A percentile compares a stretch with the other conserved stretches of the same genome.
phyloP scores from a whole-genome alignment of 139 green algal species.

The Chlorella sp. region DNA sequence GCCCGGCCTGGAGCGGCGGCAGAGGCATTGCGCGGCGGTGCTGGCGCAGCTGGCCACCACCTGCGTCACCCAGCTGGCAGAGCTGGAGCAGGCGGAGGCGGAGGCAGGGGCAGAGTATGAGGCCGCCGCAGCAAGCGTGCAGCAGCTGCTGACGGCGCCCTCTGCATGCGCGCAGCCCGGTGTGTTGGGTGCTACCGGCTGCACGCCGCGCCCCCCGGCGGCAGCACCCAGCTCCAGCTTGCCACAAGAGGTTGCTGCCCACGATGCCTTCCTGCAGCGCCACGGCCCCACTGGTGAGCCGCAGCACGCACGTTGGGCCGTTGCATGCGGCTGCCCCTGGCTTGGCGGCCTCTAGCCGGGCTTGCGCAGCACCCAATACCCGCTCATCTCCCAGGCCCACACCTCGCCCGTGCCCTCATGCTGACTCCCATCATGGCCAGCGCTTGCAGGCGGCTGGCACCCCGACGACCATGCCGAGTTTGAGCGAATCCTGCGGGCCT shows the following conservation, averaged over 20 bases:
- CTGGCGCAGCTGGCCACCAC: not conserved
- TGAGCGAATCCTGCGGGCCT: slow-evolving; percentile 38
- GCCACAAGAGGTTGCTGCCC: slow-evolving; percentile 32
- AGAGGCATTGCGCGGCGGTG: not conserved
- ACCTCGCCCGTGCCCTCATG: not conserved
- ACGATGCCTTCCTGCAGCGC: slow-evolving; percentile 37
- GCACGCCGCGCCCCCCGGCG: not conserved
- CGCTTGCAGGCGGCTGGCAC: slow-evolving; percentile 41
- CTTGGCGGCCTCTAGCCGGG: not conserved
- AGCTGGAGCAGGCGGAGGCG: not conserved
- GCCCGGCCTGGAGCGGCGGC: not conserved
- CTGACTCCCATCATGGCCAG: too few relatives aligned
- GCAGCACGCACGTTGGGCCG: not conserved
- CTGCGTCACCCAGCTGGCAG: not conserved
- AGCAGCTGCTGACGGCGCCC: not conserved
- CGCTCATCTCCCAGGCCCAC: not conserved
- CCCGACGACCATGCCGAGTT: slow-evolving; percentile 49
- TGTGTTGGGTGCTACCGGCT: too few relatives aligned
- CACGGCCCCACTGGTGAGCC: slow-evolving; percentile 25
- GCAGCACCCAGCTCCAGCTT: not conserved
- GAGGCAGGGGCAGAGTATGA: not conserved
- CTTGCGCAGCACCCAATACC: not conserved
- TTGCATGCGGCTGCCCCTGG: not conserved
- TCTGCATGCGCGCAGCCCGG: not conserved
- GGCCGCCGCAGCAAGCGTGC: not conserved